These are phyloP conservation scores for Cicer bijugum DNA, from an alignment of 306 rosid genomes.

Conservation along the genomic window DNA sequence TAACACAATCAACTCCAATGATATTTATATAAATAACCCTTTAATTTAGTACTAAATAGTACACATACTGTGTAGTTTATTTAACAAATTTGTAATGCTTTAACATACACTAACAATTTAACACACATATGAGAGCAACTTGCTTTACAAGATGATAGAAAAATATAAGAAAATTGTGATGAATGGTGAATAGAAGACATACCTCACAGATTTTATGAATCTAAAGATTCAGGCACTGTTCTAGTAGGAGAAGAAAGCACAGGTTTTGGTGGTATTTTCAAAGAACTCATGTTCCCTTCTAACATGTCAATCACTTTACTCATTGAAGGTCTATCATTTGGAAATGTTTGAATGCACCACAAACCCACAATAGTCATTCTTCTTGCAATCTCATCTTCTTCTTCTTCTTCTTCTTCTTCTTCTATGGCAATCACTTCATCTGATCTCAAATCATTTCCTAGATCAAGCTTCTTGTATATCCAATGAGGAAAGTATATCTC, in stretches of 20 bases:
- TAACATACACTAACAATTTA: no score
- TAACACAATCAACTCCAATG: no score
- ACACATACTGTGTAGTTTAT: no score
- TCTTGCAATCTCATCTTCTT: constrained; percentile 47
- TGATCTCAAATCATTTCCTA: neutral
- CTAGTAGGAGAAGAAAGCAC: constrained; percentile 11
- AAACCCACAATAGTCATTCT: constrained; percentile 26
- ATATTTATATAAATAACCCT: no score
- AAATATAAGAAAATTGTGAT: neutral
- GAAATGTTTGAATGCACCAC: constrained; percentile 30
- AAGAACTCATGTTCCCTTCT: neutral
- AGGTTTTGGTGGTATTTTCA: constrained; percentile 25
- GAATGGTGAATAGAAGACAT: neutral
- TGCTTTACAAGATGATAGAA: no score
- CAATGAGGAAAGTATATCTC: constrained; percentile 45
- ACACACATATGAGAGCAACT: no score
- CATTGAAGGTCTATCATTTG: constrained; percentile 21
- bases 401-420: constrained; percentile 36
- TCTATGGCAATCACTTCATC: neutral
- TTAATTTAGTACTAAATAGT: no score
- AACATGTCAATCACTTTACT: constrained; percentile 7
- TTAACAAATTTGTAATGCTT: neutral
- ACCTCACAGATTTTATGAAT: neutral
- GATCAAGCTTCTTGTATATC: constrained; percentile 40
- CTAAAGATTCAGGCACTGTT: neutral